Percentiles rank a stretch among this genome's conserved stretches.
These are phyloP conservation scores for Colletotrichum australisinense DNA, from an alignment of 2,329 filamentous ascomycete genomes.

Conservation along the genomic window DNA sequence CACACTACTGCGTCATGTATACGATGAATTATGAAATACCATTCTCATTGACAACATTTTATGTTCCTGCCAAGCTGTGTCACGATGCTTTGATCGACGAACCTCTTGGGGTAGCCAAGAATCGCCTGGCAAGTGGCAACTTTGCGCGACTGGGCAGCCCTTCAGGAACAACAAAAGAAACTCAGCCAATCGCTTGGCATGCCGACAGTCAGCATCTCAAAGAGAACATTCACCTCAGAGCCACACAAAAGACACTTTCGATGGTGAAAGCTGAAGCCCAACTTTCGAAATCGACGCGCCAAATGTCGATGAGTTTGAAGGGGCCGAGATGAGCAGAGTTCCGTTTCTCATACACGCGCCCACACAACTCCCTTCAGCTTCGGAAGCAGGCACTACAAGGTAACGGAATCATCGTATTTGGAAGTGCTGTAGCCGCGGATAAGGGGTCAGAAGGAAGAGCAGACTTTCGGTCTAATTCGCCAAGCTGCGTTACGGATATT, in stretches of 20 bases:
- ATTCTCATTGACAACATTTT: accelerated
- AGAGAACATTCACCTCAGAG: neutral
- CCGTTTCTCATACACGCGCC: neutral
- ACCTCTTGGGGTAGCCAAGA: neutral
- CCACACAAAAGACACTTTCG: neutral
- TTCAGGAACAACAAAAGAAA: neutral
- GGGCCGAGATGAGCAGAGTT: neutral
- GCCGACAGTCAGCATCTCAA: neutral
- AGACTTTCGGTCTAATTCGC: neutral
- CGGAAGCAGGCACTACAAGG: neutral
- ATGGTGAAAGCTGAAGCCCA: neutral
- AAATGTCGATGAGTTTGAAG: neutral
- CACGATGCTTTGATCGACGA: neutral
- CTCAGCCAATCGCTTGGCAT: neutral
- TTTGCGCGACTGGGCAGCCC: neutral
- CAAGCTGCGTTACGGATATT: neutral
- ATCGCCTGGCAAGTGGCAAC: neutral
- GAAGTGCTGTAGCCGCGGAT: neutral
- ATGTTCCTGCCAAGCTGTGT: neutral
- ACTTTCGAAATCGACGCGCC: neutral
- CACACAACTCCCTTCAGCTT: neutral
- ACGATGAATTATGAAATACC: neutral
- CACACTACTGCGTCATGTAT: neutral
- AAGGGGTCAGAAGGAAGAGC: neutral
- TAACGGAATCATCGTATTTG: neutral